Evolutionary conservation across 257 asterid species (phyloP).

Genomic region (Rauvolfia tetraphylla): DNA sequence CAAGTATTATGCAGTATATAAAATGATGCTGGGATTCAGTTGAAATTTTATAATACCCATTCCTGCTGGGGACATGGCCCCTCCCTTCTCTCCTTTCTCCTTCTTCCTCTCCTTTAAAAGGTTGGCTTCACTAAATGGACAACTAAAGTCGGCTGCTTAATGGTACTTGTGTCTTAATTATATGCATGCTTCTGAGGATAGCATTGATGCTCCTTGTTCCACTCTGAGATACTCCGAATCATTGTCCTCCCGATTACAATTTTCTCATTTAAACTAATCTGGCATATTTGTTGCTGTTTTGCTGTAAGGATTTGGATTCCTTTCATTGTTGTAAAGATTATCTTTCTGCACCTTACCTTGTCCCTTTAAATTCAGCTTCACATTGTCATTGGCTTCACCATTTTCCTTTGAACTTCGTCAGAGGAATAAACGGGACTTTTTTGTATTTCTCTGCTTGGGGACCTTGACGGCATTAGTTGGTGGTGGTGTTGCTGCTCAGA

Average conservation of each 20-base stretch:
- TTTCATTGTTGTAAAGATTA: neutral
- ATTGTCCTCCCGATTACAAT: neutral
- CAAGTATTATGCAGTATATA: too few relatives aligned
- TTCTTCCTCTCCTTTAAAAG: too few relatives aligned
- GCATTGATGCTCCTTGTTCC: neutral
- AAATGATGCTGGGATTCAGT: too few relatives aligned
- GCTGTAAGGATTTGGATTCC: neutral
- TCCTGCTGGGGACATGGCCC: too few relatives aligned
- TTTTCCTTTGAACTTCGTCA: conserved; percentile 36
- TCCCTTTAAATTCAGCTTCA: neutral
- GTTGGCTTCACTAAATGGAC: too few relatives aligned
- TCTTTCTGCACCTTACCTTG: neutral
- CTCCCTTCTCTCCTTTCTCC: too few relatives aligned
- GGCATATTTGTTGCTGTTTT: neutral
- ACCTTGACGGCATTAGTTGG: conserved; percentile 55
- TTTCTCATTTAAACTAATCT: neutral
- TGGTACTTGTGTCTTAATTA: too few relatives aligned
- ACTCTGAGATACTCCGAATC: neutral
- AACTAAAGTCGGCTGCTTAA: neutral
- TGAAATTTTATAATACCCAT: neutral
- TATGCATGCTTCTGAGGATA: neutral
- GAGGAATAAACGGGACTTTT: conserved; percentile 88
- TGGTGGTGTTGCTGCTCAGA: conserved; percentile 57
- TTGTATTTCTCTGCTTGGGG: conserved; percentile 74
- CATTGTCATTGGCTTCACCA: conserved; percentile 11